These are phyloP conservation scores for Tricholoma furcatifolium DNA, from an alignment of 768 basidiomycete species.

Conservation along the genomic window DNA sequence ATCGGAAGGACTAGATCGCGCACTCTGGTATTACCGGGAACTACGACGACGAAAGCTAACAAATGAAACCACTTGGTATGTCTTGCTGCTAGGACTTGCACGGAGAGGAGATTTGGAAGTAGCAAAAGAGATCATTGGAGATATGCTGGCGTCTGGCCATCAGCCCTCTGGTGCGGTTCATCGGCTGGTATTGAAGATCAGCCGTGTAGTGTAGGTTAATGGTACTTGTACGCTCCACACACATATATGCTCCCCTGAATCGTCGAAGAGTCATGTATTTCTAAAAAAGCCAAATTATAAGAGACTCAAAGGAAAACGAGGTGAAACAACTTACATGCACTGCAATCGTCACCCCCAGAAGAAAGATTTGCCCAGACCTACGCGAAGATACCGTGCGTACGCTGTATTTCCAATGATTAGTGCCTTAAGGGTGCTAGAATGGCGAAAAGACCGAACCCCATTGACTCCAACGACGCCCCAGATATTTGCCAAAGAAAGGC, in stretches of 20 bases:
- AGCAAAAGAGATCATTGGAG: constrained; percentile 58
- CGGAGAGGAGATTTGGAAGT: constrained; percentile 56
- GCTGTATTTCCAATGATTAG: constrained; percentile 37
- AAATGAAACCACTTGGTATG: constrained; percentile 71
- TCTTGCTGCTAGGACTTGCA: constrained; percentile 67
- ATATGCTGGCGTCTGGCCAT: constrained; percentile 52
- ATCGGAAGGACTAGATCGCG: constrained; percentile 50
- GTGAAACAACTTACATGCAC: not conserved
- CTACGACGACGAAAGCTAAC: constrained; percentile 51
- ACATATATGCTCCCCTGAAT: too few relatives aligned
- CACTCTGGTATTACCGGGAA: constrained; percentile 57
- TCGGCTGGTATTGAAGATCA: constrained; percentile 50
- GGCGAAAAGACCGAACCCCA: constrained; percentile 60
- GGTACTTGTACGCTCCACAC: not conserved
- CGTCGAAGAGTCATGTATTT: too few relatives aligned
- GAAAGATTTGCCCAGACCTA: constrained; percentile 66
- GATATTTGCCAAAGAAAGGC: constrained; percentile 85
- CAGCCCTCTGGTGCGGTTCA: constrained; percentile 43
- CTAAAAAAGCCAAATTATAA: too few relatives aligned
- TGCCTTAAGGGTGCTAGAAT: not conserved
- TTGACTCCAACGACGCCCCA: constrained; percentile 83
- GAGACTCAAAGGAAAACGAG: too few relatives aligned
- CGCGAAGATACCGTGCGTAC: constrained; percentile 65
- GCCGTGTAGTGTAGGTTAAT: constrained; percentile 22
- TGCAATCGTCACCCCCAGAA: constrained; percentile 43